Evolutionary conservation across 2,329 filamentous ascomycete genomes (phyloP).

Genomic region (Epicoccum nigrum): DNA sequence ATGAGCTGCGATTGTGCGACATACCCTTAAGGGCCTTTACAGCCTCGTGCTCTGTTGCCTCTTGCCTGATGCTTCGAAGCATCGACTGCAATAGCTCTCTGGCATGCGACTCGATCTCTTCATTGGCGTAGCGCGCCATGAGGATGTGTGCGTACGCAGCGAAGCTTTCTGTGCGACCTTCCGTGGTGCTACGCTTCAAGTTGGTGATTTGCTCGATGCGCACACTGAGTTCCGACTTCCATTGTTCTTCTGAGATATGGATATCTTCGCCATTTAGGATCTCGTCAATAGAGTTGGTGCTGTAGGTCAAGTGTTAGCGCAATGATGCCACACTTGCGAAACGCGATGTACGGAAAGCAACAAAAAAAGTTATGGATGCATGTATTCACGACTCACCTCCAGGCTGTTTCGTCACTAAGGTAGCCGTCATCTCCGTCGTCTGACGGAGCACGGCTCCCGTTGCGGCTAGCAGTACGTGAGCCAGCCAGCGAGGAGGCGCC

Average conservation of each 20-base stretch:
- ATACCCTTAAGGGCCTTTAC: conserved; percentile 70
- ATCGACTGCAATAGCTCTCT: conserved; percentile 69
- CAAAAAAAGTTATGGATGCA: conserved; percentile 5
- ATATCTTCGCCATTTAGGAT: conserved; percentile 60
- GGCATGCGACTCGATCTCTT: conserved; percentile 65
- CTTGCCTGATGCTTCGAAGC: conserved; percentile 71
- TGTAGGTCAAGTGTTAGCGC: conserved; percentile 42
- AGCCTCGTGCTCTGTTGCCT: conserved; percentile 71
- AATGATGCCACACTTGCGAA: conserved; percentile 37
- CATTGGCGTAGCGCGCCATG: conserved; percentile 70
- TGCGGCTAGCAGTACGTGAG: conserved; percentile 57
- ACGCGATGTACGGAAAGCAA: conserved; percentile 18
- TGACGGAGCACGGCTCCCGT: conserved; percentile 66
- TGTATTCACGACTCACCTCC: conserved; percentile 55
- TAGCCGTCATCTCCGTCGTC: conserved; percentile 65
- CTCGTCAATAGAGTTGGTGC: conserved; percentile 71
- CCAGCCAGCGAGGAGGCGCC: conserved; percentile 63
- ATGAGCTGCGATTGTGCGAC: conserved; percentile 2
- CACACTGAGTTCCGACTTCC: conserved; percentile 67
- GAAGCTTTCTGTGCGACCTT: conserved; percentile 71
- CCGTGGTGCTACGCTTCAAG: conserved; percentile 77
- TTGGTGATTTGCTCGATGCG: conserved; percentile 75
- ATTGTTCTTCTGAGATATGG: conserved; percentile 57
- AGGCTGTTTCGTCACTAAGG: conserved; percentile 64
- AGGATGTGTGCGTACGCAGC: conserved; percentile 68